Evolutionary conservation across 2,329 filamentous ascomycete species (phyloP).

Genomic region (Aspergillus candidus): DNA sequence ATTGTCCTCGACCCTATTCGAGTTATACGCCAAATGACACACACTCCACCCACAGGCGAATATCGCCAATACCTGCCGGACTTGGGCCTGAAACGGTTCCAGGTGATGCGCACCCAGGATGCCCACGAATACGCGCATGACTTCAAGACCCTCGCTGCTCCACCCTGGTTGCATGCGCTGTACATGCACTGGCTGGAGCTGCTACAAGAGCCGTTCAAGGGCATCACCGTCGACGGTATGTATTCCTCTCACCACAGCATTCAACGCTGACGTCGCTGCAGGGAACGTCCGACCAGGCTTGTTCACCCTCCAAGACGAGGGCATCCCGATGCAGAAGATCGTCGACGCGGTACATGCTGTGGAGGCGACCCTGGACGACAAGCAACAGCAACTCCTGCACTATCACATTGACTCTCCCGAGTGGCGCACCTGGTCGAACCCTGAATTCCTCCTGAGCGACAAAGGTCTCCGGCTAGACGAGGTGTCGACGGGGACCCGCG

Average conservation of each 20-base stretch:
- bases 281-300: slow-evolving; percentile 49
- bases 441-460: slow-evolving; percentile 63
- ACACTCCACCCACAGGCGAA: slow-evolving; percentile 23
- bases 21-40: slow-evolving; percentile 3
- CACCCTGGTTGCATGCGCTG: slow-evolving; percentile 61
- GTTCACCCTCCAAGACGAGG: slow-evolving; percentile 59
- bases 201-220: slow-evolving; percentile 60
- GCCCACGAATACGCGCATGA: slow-evolving; percentile 56
- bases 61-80: slow-evolving; percentile 60
- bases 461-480: slow-evolving; percentile 68
- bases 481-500: slow-evolving; percentile 40
- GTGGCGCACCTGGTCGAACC: slow-evolving; percentile 68
- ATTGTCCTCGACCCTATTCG: not conserved
- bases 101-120: slow-evolving; percentile 56
- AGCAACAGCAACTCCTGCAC: slow-evolving; percentile 45
- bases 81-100: slow-evolving; percentile 56
- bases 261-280: slow-evolving; percentile 18
- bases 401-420: slow-evolving; percentile 64
- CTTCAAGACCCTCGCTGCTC: slow-evolving; percentile 54
- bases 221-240: slow-evolving; percentile 62
- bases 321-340: slow-evolving; percentile 54
- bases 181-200: slow-evolving; percentile 55
- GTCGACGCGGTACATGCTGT: slow-evolving; percentile 46
- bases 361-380: slow-evolving; percentile 42
- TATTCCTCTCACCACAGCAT: not conserved